These are phyloP conservation scores for Scenedesmus sp. DNA, from an alignment of 163 green algal genomes.

Conservation along the genomic window DNA sequence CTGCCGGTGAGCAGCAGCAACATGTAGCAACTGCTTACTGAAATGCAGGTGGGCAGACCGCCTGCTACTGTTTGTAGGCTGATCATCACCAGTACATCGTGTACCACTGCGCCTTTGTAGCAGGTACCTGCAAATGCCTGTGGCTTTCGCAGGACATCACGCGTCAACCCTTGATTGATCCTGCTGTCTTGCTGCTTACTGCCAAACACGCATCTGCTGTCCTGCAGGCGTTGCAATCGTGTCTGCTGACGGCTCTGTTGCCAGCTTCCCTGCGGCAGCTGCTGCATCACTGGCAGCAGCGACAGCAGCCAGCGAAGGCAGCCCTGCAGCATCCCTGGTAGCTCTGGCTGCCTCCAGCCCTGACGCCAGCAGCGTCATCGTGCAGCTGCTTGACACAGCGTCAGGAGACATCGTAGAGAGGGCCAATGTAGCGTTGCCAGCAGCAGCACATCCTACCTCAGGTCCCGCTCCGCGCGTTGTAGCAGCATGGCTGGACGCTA, in stretches of 20 bases:
- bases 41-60: neutral
- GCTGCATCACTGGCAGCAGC: conserved; percentile 21
- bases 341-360: neutral
- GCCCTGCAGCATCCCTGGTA: neutral
- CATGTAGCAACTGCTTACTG: neutral
- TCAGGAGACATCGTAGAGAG: neutral
- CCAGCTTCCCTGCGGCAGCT: conserved; percentile 3
- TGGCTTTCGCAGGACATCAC: too few species aligned
- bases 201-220: neutral
- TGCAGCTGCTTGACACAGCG: neutral
- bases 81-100: too few species aligned
- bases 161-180: too few species aligned
- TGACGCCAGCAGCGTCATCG: neutral
- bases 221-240: conserved; percentile 46
- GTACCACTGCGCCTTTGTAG: neutral
- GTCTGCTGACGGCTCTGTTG: neutral
- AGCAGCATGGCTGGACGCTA: conserved; percentile 10
- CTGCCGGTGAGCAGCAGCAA: neutral
- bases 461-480: conserved; percentile 1
- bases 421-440: neutral
- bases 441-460: neutral
- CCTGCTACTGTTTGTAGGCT: neutral
- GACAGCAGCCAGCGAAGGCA: neutral
- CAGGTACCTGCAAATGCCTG: neutral
- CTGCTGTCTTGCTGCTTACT: neutral